Evolutionary conservation across 1,139 yeast genomes (phyloP).

Genomic region (Suhomyces guaymorum): DNA sequence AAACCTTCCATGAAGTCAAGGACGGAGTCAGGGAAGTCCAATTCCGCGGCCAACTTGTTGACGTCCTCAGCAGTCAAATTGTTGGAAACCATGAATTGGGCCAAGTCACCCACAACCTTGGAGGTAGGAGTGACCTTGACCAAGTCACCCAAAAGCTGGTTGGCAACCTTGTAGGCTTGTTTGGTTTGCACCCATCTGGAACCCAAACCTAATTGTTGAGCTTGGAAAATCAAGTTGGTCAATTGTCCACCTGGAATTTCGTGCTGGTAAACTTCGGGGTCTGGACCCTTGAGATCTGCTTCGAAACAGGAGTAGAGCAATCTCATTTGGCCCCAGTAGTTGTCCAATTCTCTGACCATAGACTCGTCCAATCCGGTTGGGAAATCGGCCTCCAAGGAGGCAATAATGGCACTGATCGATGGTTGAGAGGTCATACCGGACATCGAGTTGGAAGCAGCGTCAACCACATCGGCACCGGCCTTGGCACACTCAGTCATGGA

Average conservation of each 20-base stretch:
- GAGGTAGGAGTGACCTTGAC: slow-evolving; percentile 99
- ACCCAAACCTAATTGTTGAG: slow-evolving; percentile 97
- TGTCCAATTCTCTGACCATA: slow-evolving; percentile 78
- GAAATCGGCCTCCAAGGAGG: slow-evolving; percentile 86
- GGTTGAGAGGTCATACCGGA: slow-evolving; percentile 99
- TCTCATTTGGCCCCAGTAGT: slow-evolving; percentile 99
- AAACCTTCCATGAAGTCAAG: slow-evolving; percentile 98
- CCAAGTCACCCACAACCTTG: slow-evolving; percentile 97
- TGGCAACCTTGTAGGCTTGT: slow-evolving; percentile 89
- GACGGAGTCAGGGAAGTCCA: slow-evolving; percentile 98
- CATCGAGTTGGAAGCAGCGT: slow-evolving; percentile 95
- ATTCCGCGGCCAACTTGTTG: slow-evolving; percentile 76
- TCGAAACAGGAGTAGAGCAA: slow-evolving; percentile 94
- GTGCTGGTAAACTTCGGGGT: slow-evolving; percentile 96
- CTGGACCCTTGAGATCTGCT: slow-evolving; percentile 98
- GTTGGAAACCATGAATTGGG: slow-evolving; percentile 98
- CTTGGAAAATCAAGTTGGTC: slow-evolving; percentile 96
- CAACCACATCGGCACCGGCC: slow-evolving; percentile 98
- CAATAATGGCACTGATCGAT: slow-evolving; percentile 86
- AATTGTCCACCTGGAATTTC: slow-evolving; percentile 99
- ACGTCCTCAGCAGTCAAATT: slow-evolving; percentile 85
- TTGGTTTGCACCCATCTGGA: slow-evolving; percentile 95
- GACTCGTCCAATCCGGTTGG: slow-evolving; percentile 70
- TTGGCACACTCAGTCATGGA: slow-evolving; percentile 92
- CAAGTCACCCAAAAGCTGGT: slow-evolving; percentile 86